These are phyloP conservation scores for Fusarium sp. DNA, from an alignment of 2,329 filamentous ascomycete genomes.

Conservation along the genomic window DNA sequence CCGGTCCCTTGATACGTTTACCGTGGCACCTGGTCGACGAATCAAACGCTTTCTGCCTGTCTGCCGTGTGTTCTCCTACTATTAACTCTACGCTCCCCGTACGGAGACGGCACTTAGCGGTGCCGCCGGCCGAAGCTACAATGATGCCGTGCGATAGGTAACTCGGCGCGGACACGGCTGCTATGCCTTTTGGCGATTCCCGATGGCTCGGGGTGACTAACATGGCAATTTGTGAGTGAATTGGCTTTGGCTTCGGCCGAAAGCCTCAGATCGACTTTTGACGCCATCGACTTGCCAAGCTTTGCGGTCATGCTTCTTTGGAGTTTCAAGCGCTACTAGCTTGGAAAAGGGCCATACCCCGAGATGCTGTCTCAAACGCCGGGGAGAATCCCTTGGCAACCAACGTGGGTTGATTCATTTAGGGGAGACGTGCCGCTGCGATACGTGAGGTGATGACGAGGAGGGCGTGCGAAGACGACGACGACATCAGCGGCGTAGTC, in stretches of 20 bases:
- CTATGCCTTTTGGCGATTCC: neutral
- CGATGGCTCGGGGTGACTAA: conserved; percentile 12
- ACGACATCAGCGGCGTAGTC: conserved; percentile 29
- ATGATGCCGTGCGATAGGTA: neutral
- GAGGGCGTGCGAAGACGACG: conserved; percentile 13
- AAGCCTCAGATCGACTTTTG: neutral
- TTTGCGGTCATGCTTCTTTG: neutral
- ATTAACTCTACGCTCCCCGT: conserved; percentile 4
- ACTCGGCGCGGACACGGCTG: neutral
- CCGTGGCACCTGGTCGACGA: conserved; percentile 8
- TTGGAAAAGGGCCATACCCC: neutral
- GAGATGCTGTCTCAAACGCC: conserved; percentile 2
- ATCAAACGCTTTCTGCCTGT: conserved; percentile 14
- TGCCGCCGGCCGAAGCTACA: conserved; percentile 24
- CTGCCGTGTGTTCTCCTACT: neutral
- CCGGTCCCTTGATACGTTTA: conserved; percentile 1
- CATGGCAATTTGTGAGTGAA: neutral
- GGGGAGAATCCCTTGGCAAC: conserved; percentile 6
- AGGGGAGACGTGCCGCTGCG: conserved; percentile 21
- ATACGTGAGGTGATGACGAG: neutral
- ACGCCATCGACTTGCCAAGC: neutral
- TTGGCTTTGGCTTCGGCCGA: conserved; percentile 5
- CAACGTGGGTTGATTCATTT: conserved; percentile 6
- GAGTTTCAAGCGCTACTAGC: neutral
- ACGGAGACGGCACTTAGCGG: conserved; percentile 22